Evolutionary conservation across 2,329 filamentous ascomycete genomes (phyloP).

Genomic region (Leptographium flavum): DNA sequence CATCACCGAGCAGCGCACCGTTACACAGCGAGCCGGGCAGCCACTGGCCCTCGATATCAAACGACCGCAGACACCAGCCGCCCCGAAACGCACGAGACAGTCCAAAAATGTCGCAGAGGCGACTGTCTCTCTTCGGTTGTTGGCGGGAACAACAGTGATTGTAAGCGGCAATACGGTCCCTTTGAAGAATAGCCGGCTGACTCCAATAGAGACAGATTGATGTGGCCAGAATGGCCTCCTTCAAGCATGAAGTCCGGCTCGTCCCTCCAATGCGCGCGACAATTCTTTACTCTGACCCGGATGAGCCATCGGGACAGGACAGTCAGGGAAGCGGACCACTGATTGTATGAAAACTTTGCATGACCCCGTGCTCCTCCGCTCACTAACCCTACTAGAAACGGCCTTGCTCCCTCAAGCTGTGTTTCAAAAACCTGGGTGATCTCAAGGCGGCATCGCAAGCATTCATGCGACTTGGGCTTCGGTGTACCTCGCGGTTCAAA

Average conservation of each 20-base stretch:
- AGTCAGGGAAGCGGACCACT: not conserved
- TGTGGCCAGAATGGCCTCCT: not conserved
- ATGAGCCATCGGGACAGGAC: not conserved
- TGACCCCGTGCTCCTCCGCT: not conserved
- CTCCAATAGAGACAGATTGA: not conserved
- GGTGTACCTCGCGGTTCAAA: slow-evolving; percentile 8
- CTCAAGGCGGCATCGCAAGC: slow-evolving; percentile 9
- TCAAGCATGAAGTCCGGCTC: slow-evolving; percentile 8
- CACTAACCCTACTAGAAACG: not conserved
- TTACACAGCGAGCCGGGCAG: not conserved
- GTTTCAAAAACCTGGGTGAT: slow-evolving; percentile 11
- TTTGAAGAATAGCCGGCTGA: not conserved
- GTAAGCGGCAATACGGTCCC: not conserved
- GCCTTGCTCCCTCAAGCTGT: slow-evolving; percentile 8
- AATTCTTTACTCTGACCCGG: slow-evolving; percentile 4
- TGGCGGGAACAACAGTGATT: not conserved
- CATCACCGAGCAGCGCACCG: slow-evolving; percentile 8
- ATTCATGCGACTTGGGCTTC: slow-evolving; percentile 8
- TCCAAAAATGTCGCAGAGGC: not conserved
- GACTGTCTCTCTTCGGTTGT: not conserved
- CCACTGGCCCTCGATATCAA: slow-evolving; percentile 3
- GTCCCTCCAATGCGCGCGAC: slow-evolving; percentile 9
- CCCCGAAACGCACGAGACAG: not conserved
- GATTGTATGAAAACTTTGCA: not conserved
- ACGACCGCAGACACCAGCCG: not conserved